Conservation (phyloP, 2,329 filamentous ascomycete species). For the Grosmannia penicillata region DNA sequence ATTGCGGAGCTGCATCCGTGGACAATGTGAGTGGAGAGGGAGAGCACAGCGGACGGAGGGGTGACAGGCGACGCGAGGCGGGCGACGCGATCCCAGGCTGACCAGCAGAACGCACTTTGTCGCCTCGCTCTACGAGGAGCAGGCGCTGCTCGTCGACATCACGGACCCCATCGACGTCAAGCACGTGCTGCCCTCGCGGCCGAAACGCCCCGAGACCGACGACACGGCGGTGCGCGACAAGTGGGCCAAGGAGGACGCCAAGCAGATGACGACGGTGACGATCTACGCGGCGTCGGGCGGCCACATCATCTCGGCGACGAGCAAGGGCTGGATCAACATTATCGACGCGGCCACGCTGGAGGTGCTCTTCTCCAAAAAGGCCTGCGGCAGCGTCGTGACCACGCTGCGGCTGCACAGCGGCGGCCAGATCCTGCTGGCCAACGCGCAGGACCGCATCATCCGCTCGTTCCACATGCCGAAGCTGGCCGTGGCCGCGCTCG, state of each 20-base stretch:
- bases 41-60: too few relatives aligned
- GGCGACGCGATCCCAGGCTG: too few relatives aligned
- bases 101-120: constrained; percentile 60
- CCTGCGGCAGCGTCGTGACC: constrained; percentile 78
- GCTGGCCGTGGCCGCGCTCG: constrained; percentile 50
- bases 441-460: constrained; percentile 89
- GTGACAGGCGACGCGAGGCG: not conserved
- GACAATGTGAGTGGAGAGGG: constrained; percentile 53
- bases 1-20: constrained; percentile 89
- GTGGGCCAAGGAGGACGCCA: constrained; percentile 79
- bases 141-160: constrained; percentile 77
- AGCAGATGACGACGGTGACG: constrained; percentile 85
- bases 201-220: constrained; percentile 57
- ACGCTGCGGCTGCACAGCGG: constrained; percentile 73
- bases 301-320: constrained; percentile 85
- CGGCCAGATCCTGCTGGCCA: constrained; percentile 77
- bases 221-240: constrained; percentile 65
- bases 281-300: constrained; percentile 76
- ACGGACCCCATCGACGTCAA: constrained; percentile 56
- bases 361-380: constrained; percentile 78
- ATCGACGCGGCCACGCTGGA: constrained; percentile 70
- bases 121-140: constrained; percentile 84
- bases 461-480: constrained; percentile 84
- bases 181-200: constrained; percentile 65
- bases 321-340: constrained; percentile 91